Base-by-base conservation (phyloP, 441 rosid species). In the Capsella rubella region DNA sequence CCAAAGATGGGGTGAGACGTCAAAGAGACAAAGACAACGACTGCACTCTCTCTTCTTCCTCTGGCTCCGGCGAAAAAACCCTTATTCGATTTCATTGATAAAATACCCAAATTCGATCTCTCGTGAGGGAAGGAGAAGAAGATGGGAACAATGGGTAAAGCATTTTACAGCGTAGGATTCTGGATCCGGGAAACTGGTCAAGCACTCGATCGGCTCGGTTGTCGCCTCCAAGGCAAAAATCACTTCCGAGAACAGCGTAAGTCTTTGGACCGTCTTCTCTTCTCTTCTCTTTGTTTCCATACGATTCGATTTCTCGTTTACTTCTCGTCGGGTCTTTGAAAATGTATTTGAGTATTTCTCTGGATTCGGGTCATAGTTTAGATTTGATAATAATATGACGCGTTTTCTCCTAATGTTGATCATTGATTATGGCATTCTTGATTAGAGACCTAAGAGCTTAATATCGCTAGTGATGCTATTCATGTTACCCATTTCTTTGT, bases 161-260 rank as follows among this genome's bases (percentile, higher is more conserved):
- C 91, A 66, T 72, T 87, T 12, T 85, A 87, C 83, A 43, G 57
- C 75, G 88, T 87, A 10, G 92, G 92, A 54, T 84, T 87, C 80
- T 87, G 92, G 92, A 84, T 87, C 82, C 85, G 92, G 14, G 92
- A 86, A 81, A 87, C 90, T 3, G 94, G 94, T 55, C 91, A 89
- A 80, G 94, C 91, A 5, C 85, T 89, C 42, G 94, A 87, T 82
- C 91, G 90, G 18, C 91, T 89, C 25, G 94, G 91, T 46, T 87
- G 85, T 76, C 94, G 91, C 61, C 87, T 86, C 72, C 91, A 87
- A 72, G 94, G 94, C 52, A 87, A 77, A 28, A 77, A 83, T 63
- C 83, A 84, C 77, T 87, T 89, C 78, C 90, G 86, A 54, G 94
- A 89, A 78, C 89, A 89, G 53, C 80, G 94, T 87, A 61, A 27